Base-by-base conservation (phyloP, 2,329 filamentous ascomycete genomes). In the Coniochaeta sp. region DNA sequence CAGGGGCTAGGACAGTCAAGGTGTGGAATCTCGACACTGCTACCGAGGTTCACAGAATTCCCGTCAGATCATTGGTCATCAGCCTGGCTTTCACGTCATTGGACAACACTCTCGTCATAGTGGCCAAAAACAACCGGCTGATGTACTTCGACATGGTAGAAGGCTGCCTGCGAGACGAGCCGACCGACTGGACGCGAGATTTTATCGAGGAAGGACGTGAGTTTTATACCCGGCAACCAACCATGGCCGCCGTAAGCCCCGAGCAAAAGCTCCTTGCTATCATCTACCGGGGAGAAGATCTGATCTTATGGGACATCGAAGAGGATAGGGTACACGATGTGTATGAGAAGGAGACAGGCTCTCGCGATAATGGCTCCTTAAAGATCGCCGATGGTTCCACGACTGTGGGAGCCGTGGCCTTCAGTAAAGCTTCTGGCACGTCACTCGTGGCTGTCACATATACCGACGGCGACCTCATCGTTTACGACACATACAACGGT, bases 391-490 rank as follows among this genome's bases (percentile, higher is more conserved):
- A 19, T 42, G 56, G 62, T 3, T 47, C 52, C 10, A 60, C 62
- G 2, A 65, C 62, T 0, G 66, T 67, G 1, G 52, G 42, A 16
- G 64, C 61, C 1, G 38, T 69, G 10, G 63, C 62, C 0, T 70
- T 73, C 50, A 60, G 67, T 19, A 60, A 58, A 0, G 61, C 64
- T 2, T 22, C 62, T 0, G 64, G 65, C 12, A 62, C 58, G 0
- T 60, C 57, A 16, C 56, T 69, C 0, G 58, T 73, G 5, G 68
- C 68, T 0, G 69, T 65, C 22, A 63, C 65, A 0, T 73, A 70
- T 30, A 34, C 59, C 0, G 69, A 72, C 36, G 70, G 71, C 0
- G 67, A 71, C 34, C 54, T 71, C 0, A 57, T 70, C 0, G 50
- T 71, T 0, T 71, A 64, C 52, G 66, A 72, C 28, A 61, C 64